A percentile compares a stretch with the other conserved stretches of the same genome.
These are phyloP conservation scores for Tulasnella sp. DNA, from an alignment of 768 basidiomycete species.

Conservation along the genomic window DNA sequence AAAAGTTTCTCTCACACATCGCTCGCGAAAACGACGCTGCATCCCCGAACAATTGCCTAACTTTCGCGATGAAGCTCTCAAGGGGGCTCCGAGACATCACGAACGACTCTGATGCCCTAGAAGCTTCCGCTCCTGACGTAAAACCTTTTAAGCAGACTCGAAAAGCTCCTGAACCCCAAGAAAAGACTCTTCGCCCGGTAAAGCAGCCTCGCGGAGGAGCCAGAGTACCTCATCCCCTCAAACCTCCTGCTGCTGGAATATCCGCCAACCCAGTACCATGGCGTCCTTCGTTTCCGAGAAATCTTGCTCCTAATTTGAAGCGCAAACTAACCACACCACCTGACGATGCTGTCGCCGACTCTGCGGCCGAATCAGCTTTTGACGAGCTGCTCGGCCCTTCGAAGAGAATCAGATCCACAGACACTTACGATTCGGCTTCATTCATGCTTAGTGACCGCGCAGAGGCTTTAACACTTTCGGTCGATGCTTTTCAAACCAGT, in stretches of 20 bases:
- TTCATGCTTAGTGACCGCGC: conserved; percentile 29
- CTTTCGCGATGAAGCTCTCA: conserved; percentile 8
- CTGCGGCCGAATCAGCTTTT: not conserved
- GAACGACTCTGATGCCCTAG: not conserved
- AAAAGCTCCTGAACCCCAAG: not conserved
- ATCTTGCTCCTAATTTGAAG: not conserved
- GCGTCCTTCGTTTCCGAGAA: conserved; percentile 14
- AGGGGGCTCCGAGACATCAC: not conserved
- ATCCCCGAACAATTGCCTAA: not conserved
- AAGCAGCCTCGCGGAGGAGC: not conserved
- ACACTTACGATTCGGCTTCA: conserved; percentile 24
- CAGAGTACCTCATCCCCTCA: not conserved
- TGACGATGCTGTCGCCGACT: not conserved
- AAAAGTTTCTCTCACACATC: conserved; percentile 4
- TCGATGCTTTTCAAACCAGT: conserved; percentile 21
- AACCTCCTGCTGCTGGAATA: not conserved
- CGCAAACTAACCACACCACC: not conserved
- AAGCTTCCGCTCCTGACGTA: not conserved
- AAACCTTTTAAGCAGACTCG: not conserved
- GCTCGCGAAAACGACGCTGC: not conserved
- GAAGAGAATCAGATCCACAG: conserved; percentile 5
- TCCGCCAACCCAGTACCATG: conserved; percentile 18
- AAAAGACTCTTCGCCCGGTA: not conserved
- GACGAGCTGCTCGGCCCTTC: not conserved
- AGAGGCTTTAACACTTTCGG: not conserved